A percentile compares a stretch with the other conserved stretches of the same genome.
Evolutionary conservation across 108 stramenopile genomes (phyloP).

Genomic region (Skeletonema marinoi): DNA sequence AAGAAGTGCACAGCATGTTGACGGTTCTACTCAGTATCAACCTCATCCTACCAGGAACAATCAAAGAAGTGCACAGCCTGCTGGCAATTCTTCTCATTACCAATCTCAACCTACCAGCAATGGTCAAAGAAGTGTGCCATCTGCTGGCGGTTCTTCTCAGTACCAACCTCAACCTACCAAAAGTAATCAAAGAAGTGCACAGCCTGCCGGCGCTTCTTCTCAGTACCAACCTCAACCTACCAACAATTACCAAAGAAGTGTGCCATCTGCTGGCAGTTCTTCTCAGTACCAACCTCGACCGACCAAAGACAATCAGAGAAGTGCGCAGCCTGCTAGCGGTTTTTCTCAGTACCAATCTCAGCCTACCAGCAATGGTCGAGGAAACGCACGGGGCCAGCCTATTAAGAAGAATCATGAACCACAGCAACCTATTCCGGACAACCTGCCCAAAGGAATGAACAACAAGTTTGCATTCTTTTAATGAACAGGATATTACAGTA

Average conservation of each 20-base stretch:
- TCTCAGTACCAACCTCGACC: background rate
- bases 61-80: background rate
- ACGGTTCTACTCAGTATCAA: background rate
- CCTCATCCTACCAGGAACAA: background rate
- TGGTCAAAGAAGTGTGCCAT: background rate
- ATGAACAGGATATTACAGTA: background rate
- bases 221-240: background rate
- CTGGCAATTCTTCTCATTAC: background rate
- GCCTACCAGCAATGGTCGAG: background rate
- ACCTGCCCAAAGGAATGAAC: background rate
- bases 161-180: background rate
- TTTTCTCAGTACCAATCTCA: background rate
- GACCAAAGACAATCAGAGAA: background rate
- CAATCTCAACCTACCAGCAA: background rate
- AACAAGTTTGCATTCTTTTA: constrained; percentile 6
- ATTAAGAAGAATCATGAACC: background rate
- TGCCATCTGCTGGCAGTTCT: no score
- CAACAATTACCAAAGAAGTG: background rate
- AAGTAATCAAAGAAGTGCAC: no score
- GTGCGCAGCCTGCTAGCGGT: background rate
- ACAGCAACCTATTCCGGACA: background rate
- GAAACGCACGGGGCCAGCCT: background rate
- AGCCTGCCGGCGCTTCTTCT: background rate
- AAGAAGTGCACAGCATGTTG: background rate
- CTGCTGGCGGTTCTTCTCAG: background rate